Evolutionary conservation across 305 asterid genomes (phyloP), one percentile per base, ranked within the genome.

Genomic region (Euphrasia arctica): DNA sequence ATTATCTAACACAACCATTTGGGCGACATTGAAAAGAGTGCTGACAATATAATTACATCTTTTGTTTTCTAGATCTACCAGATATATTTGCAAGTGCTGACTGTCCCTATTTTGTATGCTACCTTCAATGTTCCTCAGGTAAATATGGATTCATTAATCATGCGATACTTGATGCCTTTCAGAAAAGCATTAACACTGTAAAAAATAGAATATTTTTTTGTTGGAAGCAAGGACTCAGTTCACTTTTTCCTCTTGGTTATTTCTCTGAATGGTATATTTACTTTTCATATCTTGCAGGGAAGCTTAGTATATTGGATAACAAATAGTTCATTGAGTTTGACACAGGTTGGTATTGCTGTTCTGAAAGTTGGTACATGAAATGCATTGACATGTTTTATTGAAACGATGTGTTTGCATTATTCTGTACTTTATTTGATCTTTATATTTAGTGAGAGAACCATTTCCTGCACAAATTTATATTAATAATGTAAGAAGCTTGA

Each of bases 111-210:
- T 43, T 45, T 92, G 79, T 67, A 83, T 60, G 69, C 80, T 70
- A 34, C 95, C 29, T 82, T 85, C 76, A 78, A 68, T 70, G 62
- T 89, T 73, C 91, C 97, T 71, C 97, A 89, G 91, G 98, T 92
- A 81, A 74, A 61, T 32, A 51, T 51, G 57, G 25, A 54, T 67
- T 51, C 8, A 25, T 45, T 28, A 54, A 51, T 43, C 29, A 54
- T 66, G 34, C 15, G 45, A 51, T 34, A 8, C 32, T 31, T 45
- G 15, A 55, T 10, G 54, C 68, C 58, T 51, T 43, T 51, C 41
- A 45, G 9, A 60, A 57, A 28, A 52, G 62, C 52, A 31, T 27
- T 9, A 11, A 47, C 8, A 9, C 59, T 54, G 59, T 32, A 22
- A 13, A 34, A 25, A 54, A 25, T 54, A 10, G 29, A 15, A 51